Evolutionary conservation across 2,329 filamentous ascomycete genomes (phyloP).

Genomic region (Calonectria ilicicola): DNA sequence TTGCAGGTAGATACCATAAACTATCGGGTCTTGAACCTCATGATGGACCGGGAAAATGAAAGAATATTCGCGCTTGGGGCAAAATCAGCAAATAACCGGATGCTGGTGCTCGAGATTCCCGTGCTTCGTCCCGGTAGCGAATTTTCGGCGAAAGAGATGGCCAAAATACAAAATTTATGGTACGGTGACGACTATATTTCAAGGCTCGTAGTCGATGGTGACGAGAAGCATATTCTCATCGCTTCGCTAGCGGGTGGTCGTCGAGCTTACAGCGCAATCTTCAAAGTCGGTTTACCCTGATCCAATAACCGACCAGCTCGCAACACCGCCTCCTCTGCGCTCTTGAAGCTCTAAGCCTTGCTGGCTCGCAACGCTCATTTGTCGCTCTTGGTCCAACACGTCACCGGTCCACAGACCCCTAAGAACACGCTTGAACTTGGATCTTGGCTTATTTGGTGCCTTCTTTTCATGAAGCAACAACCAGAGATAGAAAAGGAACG

Average conservation of each 20-base stretch:
- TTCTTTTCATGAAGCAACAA: neutral
- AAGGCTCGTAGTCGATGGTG: neutral
- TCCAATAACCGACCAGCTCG: neutral
- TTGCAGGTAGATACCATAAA: neutral
- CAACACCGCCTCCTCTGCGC: neutral
- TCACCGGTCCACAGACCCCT: neutral
- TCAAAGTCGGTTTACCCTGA: neutral
- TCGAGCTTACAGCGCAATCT: neutral
- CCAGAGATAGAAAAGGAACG: neutral
- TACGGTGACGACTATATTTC: neutral
- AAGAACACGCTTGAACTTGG: neutral
- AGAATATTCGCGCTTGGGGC: neutral
- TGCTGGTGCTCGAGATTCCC: neutral
- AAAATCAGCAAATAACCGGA: neutral
- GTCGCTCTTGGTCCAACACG: neutral
- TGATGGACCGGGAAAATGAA: neutral
- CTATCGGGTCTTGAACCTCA: constrained; percentile 2
- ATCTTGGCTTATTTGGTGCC: neutral
- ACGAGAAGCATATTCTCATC: neutral
- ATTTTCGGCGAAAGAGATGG: neutral
- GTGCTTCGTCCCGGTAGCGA: neutral
- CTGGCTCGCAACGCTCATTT: neutral
- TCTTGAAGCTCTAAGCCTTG: neutral
- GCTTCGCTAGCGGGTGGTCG: neutral
- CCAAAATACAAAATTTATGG: neutral